A percentile compares a stretch with the other conserved stretches of the same genome.
Conservation (phyloP, 2,329 filamentous ascomycete species). For the Colletotrichum zoysiae region DNA sequence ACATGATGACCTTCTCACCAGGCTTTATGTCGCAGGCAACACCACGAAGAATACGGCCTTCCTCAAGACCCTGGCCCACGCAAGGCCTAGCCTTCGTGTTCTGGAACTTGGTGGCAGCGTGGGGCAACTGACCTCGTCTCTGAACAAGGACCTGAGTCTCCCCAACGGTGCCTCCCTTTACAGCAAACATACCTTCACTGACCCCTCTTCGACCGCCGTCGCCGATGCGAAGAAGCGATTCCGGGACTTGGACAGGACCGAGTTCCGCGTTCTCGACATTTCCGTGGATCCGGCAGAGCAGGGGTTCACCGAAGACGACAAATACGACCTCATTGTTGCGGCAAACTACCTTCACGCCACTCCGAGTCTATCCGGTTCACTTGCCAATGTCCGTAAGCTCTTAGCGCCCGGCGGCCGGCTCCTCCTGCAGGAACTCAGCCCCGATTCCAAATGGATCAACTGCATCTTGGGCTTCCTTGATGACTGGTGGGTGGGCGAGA, state of each 20-base stretch:
- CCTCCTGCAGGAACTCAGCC: slow-evolving; percentile 24
- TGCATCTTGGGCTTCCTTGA: slow-evolving; percentile 48
- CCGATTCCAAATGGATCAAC: slow-evolving; percentile 38
- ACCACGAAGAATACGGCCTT: slow-evolving; percentile 10
- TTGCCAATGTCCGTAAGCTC: slow-evolving; percentile 46
- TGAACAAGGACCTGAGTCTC: slow-evolving; percentile 47
- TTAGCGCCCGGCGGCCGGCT: slow-evolving; percentile 51
- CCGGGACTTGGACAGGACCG: slow-evolving; percentile 38
- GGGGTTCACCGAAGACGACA: slow-evolving; percentile 44
- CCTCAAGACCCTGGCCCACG: slow-evolving; percentile 21
- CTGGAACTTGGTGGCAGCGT: slow-evolving; percentile 58
- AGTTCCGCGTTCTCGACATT: slow-evolving; percentile 49
- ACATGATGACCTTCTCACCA: slow-evolving; percentile 46
- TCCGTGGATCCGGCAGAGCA: slow-evolving; percentile 47
- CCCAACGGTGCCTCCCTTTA: slow-evolving; percentile 4
- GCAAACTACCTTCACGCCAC: slow-evolving; percentile 50
- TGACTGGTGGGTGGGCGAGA: slow-evolving; percentile 53
- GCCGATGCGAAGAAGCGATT: slow-evolving; percentile 47
- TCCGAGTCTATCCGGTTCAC: slow-evolving; percentile 41
- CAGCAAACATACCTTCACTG: slow-evolving; percentile 48
- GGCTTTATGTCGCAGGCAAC: slow-evolving; percentile 45
- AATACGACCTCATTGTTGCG: slow-evolving; percentile 49
- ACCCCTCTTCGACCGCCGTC: slow-evolving; percentile 48
- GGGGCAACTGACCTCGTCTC: slow-evolving; percentile 52
- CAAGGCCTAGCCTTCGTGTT: slow-evolving; percentile 35